Percentiles rank a stretch among this genome's conserved stretches.
Conservation (phyloP, 805 yeast genomes). For the Starmerella stellata region DNA sequence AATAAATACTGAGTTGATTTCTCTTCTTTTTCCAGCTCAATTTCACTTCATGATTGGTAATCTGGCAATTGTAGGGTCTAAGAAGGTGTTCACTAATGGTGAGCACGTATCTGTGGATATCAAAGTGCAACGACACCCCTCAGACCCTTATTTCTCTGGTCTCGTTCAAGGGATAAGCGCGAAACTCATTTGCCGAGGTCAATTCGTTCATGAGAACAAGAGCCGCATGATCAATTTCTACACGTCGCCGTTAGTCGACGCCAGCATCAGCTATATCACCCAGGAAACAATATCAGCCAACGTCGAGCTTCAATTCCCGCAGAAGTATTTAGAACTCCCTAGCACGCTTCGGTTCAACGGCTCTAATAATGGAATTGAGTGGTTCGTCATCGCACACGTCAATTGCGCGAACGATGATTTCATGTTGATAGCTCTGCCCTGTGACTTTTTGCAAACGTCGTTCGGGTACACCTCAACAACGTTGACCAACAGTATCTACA, state of each 20-base stretch:
- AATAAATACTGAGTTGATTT: no score
- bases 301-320: conserved; percentile 7
- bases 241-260: conserved; percentile 3
- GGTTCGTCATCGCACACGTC: conserved; percentile 5
- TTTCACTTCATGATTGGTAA: conserved; percentile 1
- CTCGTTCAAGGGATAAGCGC: conserved; percentile 1
- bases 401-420: background rate
- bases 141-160: conserved; percentile 1
- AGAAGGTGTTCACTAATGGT: conserved; percentile 5
- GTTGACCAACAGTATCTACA: conserved; percentile 4
- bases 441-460: background rate
- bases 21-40: background rate
- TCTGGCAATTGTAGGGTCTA: conserved; percentile 2
- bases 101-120: conserved; percentile 6
- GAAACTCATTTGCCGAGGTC: conserved; percentile 6
- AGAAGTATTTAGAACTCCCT: background rate
- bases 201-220: background rate
- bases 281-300: background rate
- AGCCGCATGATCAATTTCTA: conserved; percentile 1
- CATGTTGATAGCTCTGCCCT: background rate
- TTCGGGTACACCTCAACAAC: background rate
- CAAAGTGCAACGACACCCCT: background rate
- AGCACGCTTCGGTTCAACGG: conserved; percentile 6
- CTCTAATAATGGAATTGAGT: conserved; percentile 1
- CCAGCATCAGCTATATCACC: conserved; percentile 1